These are phyloP conservation scores for Zasmidium angulare DNA, from an alignment of 2,329 filamentous ascomycete species.

Conservation along the genomic window DNA sequence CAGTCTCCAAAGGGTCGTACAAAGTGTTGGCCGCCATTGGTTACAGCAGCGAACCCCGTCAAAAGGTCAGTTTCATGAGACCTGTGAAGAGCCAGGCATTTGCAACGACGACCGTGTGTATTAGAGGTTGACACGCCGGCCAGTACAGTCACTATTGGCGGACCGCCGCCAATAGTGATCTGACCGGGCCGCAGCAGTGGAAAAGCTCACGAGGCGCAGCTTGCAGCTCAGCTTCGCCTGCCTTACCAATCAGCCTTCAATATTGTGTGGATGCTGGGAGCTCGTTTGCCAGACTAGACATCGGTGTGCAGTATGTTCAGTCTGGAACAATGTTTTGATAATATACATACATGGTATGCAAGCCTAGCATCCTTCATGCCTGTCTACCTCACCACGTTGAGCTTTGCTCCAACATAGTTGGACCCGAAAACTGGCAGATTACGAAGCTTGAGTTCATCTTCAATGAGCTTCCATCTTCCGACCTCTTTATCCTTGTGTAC, in stretches of 20 bases:
- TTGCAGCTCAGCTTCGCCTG: not conserved
- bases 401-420: not conserved
- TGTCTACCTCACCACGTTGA: not conserved
- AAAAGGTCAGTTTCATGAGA: not conserved
- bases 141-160: not conserved
- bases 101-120: not conserved
- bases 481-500: slow-evolving; percentile 70
- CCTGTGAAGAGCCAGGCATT: not conserved
- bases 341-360: not conserved
- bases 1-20: slow-evolving; percentile 1
- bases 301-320: not conserved
- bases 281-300: not conserved
- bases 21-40: not conserved
- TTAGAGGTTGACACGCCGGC: not conserved
- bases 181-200: no score
- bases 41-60: not conserved
- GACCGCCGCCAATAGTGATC: not conserved
- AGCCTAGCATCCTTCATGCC: not conserved
- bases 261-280: not conserved
- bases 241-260: not conserved
- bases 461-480: slow-evolving; percentile 78
- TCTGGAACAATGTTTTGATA: not conserved
- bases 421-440: slow-evolving; percentile 53
- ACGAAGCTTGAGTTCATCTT: slow-evolving; percentile 65
- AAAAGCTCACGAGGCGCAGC: no score